Base-by-base conservation (phyloP, 1,284 basidiomycete genomes). In the Puccinia coronata region DNA sequence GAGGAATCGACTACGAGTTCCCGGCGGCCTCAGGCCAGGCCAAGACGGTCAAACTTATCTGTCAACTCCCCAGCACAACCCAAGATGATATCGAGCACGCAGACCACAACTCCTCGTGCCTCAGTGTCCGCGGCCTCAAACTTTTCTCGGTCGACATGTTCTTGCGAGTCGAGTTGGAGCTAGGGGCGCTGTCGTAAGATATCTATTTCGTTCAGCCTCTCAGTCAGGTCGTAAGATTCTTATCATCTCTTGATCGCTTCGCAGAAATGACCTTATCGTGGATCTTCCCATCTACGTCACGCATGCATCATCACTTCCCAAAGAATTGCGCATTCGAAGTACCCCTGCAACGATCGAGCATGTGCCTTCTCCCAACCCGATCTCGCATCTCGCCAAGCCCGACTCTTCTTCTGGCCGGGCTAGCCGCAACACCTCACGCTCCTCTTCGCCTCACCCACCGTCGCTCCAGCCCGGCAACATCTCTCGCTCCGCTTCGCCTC, bases 211-310 rank as follows among this genome's bases (percentile, higher is more conserved):
- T 36, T 18, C 31, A 53, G 8, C 2, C 28, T 36, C 4, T 16
- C 23, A 16, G 39, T 23, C n/a, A n/a, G n/a, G n/a, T n/a, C n/a
- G n/a, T n/a, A n/a, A n/a, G n/a, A n/a, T n/a, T n/a, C n/a, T n/a
- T n/a, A n/a, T n/a, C n/a, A n/a, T n/a, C n/a, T 6, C 39, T 23
- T 36, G 20, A 53, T 51, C 34, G 23, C 11, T 23, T 28, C 16
- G 34, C 70, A 84, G 83, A n/a, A 83, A 84, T 61, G 81, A 83
- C 18, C 82, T 85, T 20, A 31, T 76, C 12, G 80, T 85, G 67
- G 84, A 85, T 61, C 55, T 85, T 20, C 85, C 85, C 0, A 80
- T 85, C 63, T 84, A 80, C 69, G 80, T 85, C 39, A 83, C 83
- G 0, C 84, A 85, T 71, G 83, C 83, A 25, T 81, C 82, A 25